Conservation (phyloP, 2,329 filamentous ascomycete species). For the Epichloe aotearoae region DNA sequence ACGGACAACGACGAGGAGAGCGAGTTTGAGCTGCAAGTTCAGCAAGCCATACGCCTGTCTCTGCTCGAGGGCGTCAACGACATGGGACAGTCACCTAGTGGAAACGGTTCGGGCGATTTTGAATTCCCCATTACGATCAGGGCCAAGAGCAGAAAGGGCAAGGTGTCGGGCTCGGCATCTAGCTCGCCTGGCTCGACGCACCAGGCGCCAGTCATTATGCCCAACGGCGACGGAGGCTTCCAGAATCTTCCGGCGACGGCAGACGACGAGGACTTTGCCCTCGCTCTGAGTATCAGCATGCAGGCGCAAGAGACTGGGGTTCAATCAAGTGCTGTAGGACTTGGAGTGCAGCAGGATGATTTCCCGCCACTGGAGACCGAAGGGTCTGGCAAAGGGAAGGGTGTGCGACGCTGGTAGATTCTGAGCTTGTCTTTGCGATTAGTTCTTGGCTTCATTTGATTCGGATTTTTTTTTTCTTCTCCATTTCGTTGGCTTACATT, state of each 20-base stretch:
- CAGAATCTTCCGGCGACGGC: conserved; percentile 1
- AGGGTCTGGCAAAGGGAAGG: conserved; percentile 32
- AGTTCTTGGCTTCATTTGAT: not conserved
- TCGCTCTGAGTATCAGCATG: conserved; percentile 47
- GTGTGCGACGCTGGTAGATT: conserved; percentile 13
- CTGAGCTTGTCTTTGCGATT: not conserved
- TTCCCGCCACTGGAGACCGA: conserved; percentile 27
- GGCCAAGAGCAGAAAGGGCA: conserved; percentile 27
- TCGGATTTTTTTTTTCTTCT: not conserved
- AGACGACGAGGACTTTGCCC: conserved; percentile 43
- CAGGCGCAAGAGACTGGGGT: conserved; percentile 32
- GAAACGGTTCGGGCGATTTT: conserved; percentile 33
- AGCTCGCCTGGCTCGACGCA: conserved; percentile 22
- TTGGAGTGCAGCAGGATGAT: conserved; percentile 17
- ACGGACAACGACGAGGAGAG: conserved; percentile 25
- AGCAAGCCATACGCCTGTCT: conserved; percentile 49
- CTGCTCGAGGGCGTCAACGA: conserved; percentile 43
- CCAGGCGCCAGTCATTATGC: conserved; percentile 18
- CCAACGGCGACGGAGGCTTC: conserved; percentile 8
- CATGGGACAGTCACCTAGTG: conserved; percentile 29
- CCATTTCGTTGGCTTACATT: too few relatives aligned
- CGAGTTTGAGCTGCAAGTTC: conserved; percentile 47
- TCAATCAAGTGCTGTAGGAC: not conserved
- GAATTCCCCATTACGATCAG: conserved; percentile 40
- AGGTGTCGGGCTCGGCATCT: conserved; percentile 18